A percentile compares a stretch with the other conserved stretches of the same genome.
phyloP scores from a whole-genome alignment of 441 rosid genomes.

The Populus hybrid region DNA sequence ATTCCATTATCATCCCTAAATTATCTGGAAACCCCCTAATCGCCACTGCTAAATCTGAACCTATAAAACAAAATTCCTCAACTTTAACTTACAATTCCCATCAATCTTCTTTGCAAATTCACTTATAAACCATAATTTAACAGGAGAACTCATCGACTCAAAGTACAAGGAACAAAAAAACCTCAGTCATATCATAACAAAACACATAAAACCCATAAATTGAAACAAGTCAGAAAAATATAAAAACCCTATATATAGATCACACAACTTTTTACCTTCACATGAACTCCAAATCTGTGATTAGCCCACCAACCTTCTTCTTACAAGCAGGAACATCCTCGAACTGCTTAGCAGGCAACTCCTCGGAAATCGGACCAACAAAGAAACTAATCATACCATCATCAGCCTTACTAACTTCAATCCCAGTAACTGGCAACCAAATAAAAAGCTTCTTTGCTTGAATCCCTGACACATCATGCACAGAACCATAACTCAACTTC shows the following conservation, averaged over 20 bases:
- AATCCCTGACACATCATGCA: conserved; percentile 62
- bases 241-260: not conserved
- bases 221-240: not conserved
- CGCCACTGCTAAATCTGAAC: too few species aligned
- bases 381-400: conserved; percentile 60
- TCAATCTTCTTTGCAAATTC: too few species aligned
- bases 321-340: conserved; percentile 63
- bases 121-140: too few species aligned
- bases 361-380: conserved; percentile 74
- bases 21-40: not conserved
- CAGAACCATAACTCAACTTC: conserved; percentile 61
- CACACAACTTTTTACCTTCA: conserved; percentile 16
- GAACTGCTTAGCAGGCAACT: conserved; percentile 61
- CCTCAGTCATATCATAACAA: not conserved
- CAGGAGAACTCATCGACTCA: too few species aligned
- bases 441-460: conserved; percentile 62
- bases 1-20: not conserved
- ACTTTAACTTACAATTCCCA: not conserved
- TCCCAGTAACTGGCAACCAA: conserved; percentile 71
- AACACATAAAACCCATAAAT: not conserved
- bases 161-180: not conserved
- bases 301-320: conserved; percentile 25
- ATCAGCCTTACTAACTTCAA: conserved; percentile 63
- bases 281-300: conserved; percentile 23
- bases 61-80: too few species aligned